Base-by-base conservation (phyloP, 768 basidiomycete genomes). In the Tulasnella sp. region DNA sequence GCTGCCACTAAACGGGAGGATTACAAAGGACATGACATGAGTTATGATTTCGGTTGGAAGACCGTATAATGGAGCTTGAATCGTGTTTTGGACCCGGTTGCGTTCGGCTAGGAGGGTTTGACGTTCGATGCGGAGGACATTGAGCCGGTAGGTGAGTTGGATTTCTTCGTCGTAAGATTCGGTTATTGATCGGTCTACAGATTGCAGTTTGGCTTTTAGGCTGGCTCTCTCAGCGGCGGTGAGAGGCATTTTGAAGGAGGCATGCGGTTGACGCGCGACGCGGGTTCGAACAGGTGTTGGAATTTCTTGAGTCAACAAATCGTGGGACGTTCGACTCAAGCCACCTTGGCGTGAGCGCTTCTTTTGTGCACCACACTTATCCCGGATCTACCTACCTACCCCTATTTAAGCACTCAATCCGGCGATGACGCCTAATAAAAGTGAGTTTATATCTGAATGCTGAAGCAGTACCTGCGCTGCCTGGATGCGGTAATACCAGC, bases 41-140 rank as follows among this genome's bases (percentile, higher is more conserved):
- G 77, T 32, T 40, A 77, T 29, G n/a, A 72, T 70, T 51, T 77
- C 77, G 18, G 40, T 77, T 20, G 77, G 77, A 15, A 77, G 69
- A 39, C 40, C 32, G 42, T 32, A 29, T 6, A 72, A 9, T 1
- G 26, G 69, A 26, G 61, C 40, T 40, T 57, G 32, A 44, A 37
- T 10, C 23, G 40, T 70, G 55, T 77, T 77, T 29, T 42, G 40
- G 70, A 73, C 51, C 16, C 69, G 77, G 7, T 77, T 77, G 26
- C 46, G n/a, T 42, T 77, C 67, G 44, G 67, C 44, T 26, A 71
- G n/a, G 16, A 73, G 71, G 29, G 26, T 37, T 26, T 70, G 29
- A 5, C 71, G 77, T 46, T 71, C 69, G 35, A 35, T 4, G 44
- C n/a, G 32, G 42, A 77, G 39, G 29, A 44, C 51, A 5, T 26